These are phyloP conservation scores for Schwanniomyces occidentalis DNA, from an alignment of 805 yeast species.

Conservation along the genomic window DNA sequence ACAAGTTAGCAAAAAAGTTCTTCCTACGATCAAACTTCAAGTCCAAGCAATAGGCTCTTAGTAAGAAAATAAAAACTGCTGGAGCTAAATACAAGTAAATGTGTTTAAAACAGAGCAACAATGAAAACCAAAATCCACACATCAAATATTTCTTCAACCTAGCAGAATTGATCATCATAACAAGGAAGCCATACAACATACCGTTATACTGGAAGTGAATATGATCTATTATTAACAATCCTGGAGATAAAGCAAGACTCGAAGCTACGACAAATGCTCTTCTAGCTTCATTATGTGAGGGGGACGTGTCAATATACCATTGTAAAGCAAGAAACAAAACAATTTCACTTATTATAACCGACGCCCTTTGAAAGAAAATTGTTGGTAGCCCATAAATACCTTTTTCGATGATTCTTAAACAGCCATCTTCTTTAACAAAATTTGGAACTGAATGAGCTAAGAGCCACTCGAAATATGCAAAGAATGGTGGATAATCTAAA, in stretches of 20 bases:
- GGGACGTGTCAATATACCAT: slow-evolving; percentile 57
- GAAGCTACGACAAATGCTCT: slow-evolving; percentile 75
- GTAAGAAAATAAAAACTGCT: slow-evolving; percentile 78
- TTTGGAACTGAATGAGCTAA: slow-evolving; percentile 71
- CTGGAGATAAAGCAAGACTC: slow-evolving; percentile 85
- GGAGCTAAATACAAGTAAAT: slow-evolving; percentile 93
- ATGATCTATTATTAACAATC: slow-evolving; percentile 86
- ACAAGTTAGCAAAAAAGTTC: slow-evolving; percentile 22
- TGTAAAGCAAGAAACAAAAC: slow-evolving; percentile 70
- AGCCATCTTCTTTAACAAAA: slow-evolving; percentile 67
- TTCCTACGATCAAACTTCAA: slow-evolving; percentile 25
- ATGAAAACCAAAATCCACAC: slow-evolving; percentile 71
- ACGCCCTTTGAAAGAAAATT: slow-evolving; percentile 72
- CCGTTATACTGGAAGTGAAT: slow-evolving; percentile 98
- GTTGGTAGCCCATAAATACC: slow-evolving; percentile 81
- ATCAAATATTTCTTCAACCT: slow-evolving; percentile 53
- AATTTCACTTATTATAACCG: slow-evolving; percentile 78
- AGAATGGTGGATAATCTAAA: slow-evolving; percentile 94
- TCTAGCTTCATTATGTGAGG: slow-evolving; percentile 37
- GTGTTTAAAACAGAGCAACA: slow-evolving; percentile 88
- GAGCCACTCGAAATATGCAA: slow-evolving; percentile 91
- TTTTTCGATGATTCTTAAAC: slow-evolving; percentile 62
- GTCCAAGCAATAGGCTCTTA: slow-evolving; percentile 71
- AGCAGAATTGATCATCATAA: slow-evolving; percentile 73
- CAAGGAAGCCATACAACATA: slow-evolving; percentile 80